These are phyloP conservation scores for Phaeosphaeriaceae sp. DNA, from an alignment of 2,329 filamentous ascomycete species.

Conservation along the genomic window DNA sequence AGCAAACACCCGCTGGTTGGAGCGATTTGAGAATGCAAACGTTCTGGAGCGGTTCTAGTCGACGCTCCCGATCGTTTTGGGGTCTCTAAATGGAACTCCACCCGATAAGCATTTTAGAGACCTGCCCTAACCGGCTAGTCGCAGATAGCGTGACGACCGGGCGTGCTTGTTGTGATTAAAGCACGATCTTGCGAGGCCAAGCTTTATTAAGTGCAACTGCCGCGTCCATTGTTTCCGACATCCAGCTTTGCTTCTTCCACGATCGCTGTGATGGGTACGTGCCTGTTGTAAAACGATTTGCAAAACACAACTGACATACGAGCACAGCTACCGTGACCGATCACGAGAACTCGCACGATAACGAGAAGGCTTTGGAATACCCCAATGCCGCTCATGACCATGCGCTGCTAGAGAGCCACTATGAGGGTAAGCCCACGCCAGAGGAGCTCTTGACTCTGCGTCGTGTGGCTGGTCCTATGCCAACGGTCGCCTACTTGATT, in stretches of 20 bases:
- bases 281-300: neutral
- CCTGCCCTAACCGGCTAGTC: neutral
- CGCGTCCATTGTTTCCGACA: neutral
- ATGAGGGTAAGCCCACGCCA: conserved; percentile 5
- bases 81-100: neutral
- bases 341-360: neutral
- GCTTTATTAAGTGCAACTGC: neutral
- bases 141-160: neutral
- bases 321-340: conserved; percentile 1
- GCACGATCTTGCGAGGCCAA: neutral
- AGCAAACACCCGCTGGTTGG: neutral
- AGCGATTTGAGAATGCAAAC: neutral
- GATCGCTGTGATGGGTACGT: conserved; percentile 2
- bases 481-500: conserved; percentile 2
- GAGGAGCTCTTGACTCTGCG: conserved; percentile 4
- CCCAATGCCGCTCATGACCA: conserved; percentile 1
- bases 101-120: neutral
- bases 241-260: neutral
- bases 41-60: neutral
- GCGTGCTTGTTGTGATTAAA: neutral
- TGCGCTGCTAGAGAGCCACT: conserved; percentile 1
- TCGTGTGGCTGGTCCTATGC: conserved; percentile 4
- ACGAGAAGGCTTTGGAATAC: conserved; percentile 4
- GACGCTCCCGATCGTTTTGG: too few relatives aligned
- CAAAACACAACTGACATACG: neutral